Base-by-base conservation (phyloP, 306 rosid species). In the Medicago ruthenica region DNA sequence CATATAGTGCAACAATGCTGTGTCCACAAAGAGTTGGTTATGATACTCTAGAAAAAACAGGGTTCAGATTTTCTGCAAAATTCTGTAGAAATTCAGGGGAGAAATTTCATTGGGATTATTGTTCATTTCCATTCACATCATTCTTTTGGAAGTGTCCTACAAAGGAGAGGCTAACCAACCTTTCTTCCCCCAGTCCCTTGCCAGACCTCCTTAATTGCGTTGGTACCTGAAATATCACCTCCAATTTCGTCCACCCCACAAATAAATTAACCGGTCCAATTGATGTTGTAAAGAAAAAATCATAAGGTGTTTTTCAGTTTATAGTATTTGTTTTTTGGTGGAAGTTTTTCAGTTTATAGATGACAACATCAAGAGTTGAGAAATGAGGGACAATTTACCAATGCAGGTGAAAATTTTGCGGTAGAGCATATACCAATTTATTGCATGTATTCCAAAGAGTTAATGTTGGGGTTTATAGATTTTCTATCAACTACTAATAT, bases 21-120 rank as follows among this genome's bases (percentile, higher is more conserved):
- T 47, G 9, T 59, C 39, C 58, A 18, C 63, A 17, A 14, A 6
- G 45, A 48, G 47, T 37, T 34, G 68, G 60, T 63, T 62, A 10
- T 53, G 44, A 73, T 71, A 79, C 24, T 64, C 27, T 24, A n/a
- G 40, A 51, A 61, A 61, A 72, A 65, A 31, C 44, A 20, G 41
- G 55, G 31, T 73, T 67, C 75, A 55, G 62, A 42, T 70, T 4
- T 50, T 79, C 16, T 39, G 37, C 64, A 13, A n/a, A 31, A 59
- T 18, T 13, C 7, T 50, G 65, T 11, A 39, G 31, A 57, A 57
- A 9, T 36, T 70, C 64, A 47, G 15, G 65, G 21, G 37, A 50
- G 37, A 62, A 31, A 58, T 14, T 20, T 59, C 44, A 62, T 62
- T 77, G 9, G 45, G 47, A 40, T 61, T 7, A 34, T 8, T 24